Percentiles rank a stretch among this genome's conserved stretches.
Evolutionary conservation across 257 asterid genomes (phyloP).

Genomic region (Solanum piurae): DNA sequence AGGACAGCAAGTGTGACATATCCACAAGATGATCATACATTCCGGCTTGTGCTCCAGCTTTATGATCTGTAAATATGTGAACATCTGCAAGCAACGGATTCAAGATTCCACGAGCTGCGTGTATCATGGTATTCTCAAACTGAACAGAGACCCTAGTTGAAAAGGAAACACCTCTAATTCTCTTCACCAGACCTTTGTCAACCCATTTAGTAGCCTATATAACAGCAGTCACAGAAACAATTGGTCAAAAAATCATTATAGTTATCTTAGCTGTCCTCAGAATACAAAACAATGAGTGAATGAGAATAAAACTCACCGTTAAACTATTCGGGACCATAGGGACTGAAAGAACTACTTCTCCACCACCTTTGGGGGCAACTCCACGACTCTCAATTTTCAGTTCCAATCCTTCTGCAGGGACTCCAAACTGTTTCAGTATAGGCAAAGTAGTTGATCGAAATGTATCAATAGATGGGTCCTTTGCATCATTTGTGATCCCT

Average conservation of each 20-base stretch:
- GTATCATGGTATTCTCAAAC: slow-evolving; percentile 69
- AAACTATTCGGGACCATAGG: slow-evolving; percentile 56
- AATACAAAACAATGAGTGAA: slow-evolving; percentile 1
- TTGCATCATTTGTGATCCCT: slow-evolving; percentile 86
- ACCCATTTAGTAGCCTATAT: slow-evolving; percentile 66
- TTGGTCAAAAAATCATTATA: neutral
- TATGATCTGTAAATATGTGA: slow-evolving; percentile 75
- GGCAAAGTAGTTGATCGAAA: slow-evolving; percentile 58
- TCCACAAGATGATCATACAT: slow-evolving; percentile 31
- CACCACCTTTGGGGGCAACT: slow-evolving; percentile 86
- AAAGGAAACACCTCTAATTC: slow-evolving; percentile 75
- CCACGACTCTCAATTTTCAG: slow-evolving; percentile 72
- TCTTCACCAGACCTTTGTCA: slow-evolving; percentile 89
- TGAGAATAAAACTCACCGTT: slow-evolving; percentile 31
- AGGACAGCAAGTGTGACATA: neutral
- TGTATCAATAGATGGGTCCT: slow-evolving; percentile 86
- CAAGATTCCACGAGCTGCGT: slow-evolving; percentile 80
- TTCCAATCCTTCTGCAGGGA: slow-evolving; percentile 54
- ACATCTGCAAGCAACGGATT: slow-evolving; percentile 69
- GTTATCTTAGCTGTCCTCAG: neutral
- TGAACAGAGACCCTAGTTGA: slow-evolving; percentile 73
- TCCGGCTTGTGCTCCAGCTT: slow-evolving; percentile 67
- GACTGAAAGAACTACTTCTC: slow-evolving; percentile 58
- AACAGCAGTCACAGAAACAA: neutral
- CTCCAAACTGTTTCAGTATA: slow-evolving; percentile 71